Percentiles rank a stretch among this genome's conserved stretches.
phyloP scores from a whole-genome alignment of 1,284 basidiomycete species.

The Paramarasmius palmivorus region DNA sequence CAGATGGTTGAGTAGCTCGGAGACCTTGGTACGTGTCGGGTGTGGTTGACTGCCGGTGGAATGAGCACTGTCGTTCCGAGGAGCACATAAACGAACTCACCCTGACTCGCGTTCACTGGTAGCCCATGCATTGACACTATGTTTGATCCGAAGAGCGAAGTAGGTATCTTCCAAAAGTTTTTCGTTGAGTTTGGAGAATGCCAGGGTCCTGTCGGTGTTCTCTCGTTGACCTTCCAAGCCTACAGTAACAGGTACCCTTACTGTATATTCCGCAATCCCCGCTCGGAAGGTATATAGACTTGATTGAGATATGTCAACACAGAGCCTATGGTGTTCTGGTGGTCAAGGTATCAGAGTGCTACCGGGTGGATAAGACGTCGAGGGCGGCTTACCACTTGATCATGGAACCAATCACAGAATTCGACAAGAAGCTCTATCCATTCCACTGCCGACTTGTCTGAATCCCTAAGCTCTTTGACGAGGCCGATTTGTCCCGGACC shows the following conservation, averaged over 20 bases:
- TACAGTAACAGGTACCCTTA: conserved; percentile 23
- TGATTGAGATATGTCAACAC: conserved; percentile 67
- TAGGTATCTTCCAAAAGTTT: conserved; percentile 50
- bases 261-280: conserved; percentile 40
- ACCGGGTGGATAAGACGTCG: neutral
- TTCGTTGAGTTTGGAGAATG: conserved; percentile 49
- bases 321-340: conserved; percentile 52
- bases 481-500: conserved; percentile 22
- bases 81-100: conserved; percentile 24
- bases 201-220: conserved; percentile 44
- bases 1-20: conserved; percentile 53
- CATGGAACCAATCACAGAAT: conserved; percentile 62
- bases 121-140: conserved; percentile 58
- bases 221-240: neutral
- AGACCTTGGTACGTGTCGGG: conserved; percentile 37
- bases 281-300: conserved; percentile 45
- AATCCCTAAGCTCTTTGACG: conserved; percentile 33
- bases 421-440: conserved; percentile 58
- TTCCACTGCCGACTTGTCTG: conserved; percentile 30
- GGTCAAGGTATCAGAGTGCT: neutral
- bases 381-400: conserved; percentile 49
- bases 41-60: conserved; percentile 26
- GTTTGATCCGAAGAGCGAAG: conserved; percentile 46
- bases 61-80: neutral
- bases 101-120: conserved; percentile 52